Base-by-base conservation (phyloP, 2,329 filamentous ascomycete genomes). In the Triangularia setosa region DNA sequence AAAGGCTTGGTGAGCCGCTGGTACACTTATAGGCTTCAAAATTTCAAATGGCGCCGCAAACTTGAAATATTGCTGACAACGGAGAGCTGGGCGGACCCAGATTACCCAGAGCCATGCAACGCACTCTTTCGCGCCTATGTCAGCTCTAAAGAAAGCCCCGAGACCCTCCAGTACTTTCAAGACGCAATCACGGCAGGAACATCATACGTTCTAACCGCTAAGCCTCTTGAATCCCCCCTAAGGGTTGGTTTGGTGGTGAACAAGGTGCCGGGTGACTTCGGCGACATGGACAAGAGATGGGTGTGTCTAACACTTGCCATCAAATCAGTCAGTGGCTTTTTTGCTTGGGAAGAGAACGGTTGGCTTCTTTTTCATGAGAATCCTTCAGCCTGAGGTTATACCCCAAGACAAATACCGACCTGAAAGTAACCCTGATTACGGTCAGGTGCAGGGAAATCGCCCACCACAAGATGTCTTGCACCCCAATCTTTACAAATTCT, bases 331-430 rank as follows among this genome's bases (percentile, higher is more conserved):
- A 35, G 40, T n/a, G 12, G 6, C 16, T 9, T 57, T 8, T 9
- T 11, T 21, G 11, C 8, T 8, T 21, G 28, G 9, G n/a, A 59
- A 12, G 14, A 27, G 21, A 27, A 5, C 8, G 6, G 48, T 18
- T 59, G 57, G 57, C 30, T 59, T 7, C 30, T 59, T 12, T 33
- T 59, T 9, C 57, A 59, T 35, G 30, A 59, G 12, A 59, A 59
- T 12, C 57, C 57, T 24, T 28, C 27, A 4, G 8, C 27, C 27
- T 4, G 27, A 28, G 27, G 27, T 8, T 28, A 28, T 28, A 28
- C 4, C 4, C 27, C 27, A 28, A 8, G 27, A 28, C 27, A 8
- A 28, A 28, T 28, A 28, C 27, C 4, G 27, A 28, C 27, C n/a
- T n/a, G n/a, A n/a, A n/a, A n/a, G n/a, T n/a, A 28, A 4, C 27